Evolutionary conservation across 108 stramenopile species (phyloP).

Genomic region (Nitzschia sp.): DNA sequence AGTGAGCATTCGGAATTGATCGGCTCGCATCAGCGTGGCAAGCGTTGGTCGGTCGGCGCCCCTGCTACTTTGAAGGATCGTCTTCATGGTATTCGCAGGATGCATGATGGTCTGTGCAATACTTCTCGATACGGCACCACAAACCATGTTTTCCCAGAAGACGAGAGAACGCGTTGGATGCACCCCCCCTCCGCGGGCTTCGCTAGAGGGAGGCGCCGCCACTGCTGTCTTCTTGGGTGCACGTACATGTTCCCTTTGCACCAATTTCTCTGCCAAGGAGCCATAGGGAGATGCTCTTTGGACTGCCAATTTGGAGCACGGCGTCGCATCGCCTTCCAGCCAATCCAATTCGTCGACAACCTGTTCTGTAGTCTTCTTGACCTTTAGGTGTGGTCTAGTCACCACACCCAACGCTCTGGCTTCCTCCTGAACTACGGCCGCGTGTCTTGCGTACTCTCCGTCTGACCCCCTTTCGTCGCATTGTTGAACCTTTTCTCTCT

Average conservation of each 20-base stretch:
- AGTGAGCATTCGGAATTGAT: slow-evolving; percentile 65
- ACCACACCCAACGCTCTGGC: not conserved
- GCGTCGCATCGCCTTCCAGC: slow-evolving; percentile 5
- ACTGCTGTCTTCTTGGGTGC: not conserved
- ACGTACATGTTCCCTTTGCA: not conserved
- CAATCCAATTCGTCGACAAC: slow-evolving; percentile 1
- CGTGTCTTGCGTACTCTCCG: not conserved
- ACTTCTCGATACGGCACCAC: slow-evolving; percentile 83
- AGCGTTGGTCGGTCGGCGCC: slow-evolving; percentile 51
- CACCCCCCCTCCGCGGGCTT: not conserved
- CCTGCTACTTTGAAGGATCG: slow-evolving; percentile 83
- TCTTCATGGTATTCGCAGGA: slow-evolving; percentile 95
- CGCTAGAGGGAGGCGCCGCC: not conserved
- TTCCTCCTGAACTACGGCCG: not conserved
- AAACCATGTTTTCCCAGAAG: slow-evolving; percentile 90
- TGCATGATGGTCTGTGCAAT: slow-evolving; percentile 92
- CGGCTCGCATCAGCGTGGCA: slow-evolving; percentile 48
- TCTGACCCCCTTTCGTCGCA: not conserved
- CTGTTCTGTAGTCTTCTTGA: not conserved
- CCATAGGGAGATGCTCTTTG: not conserved
- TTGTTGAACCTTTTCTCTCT: not conserved
- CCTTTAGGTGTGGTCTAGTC: not conserved
- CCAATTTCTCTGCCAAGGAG: not conserved
- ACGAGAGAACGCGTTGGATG: slow-evolving; percentile 30
- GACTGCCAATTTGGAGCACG: not conserved